Percentiles rank a stretch among this genome's conserved stretches.
Evolutionary conservation across 805 yeast genomes (phyloP).

Genomic region (Grigorovia transvaalensis): DNA sequence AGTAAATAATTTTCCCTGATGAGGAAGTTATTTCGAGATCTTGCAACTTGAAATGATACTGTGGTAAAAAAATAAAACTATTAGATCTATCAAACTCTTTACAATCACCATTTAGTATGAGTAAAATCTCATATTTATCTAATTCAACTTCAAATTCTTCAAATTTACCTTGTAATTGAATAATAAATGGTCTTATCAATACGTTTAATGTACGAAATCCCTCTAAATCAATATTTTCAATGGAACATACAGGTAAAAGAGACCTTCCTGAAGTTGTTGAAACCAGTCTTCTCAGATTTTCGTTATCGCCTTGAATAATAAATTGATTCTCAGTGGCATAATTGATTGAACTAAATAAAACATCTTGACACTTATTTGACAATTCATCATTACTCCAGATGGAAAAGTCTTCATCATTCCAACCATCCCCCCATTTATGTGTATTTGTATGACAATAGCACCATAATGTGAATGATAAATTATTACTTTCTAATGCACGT

Average conservation of each 20-base stretch:
- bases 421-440: slow-evolving; percentile 80
- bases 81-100: slow-evolving; percentile 10
- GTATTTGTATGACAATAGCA: slow-evolving; percentile 63
- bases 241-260: background rate
- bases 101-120: slow-evolving; percentile 35
- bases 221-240: slow-evolving; percentile 8
- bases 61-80: slow-evolving; percentile 60
- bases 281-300: background rate
- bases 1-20: slow-evolving; percentile 47
- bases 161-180: slow-evolving; percentile 52
- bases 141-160: slow-evolving; percentile 50
- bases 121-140: slow-evolving; percentile 10
- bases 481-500: slow-evolving; percentile 63
- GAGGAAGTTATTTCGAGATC: slow-evolving; percentile 40
- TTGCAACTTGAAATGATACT: slow-evolving; percentile 52
- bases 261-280: background rate
- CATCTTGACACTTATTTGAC: background rate
- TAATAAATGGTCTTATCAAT: slow-evolving; percentile 65
- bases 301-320: background rate
- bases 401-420: slow-evolving; percentile 93
- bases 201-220: slow-evolving; percentile 75
- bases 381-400: slow-evolving; percentile 64
- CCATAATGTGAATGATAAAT: slow-evolving; percentile 75
- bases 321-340: background rate
- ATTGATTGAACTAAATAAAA: background rate